These are phyloP conservation scores for Elongisporangium undulatum DNA, from an alignment of 352 stramenopile genomes.

Conservation along the genomic window DNA sequence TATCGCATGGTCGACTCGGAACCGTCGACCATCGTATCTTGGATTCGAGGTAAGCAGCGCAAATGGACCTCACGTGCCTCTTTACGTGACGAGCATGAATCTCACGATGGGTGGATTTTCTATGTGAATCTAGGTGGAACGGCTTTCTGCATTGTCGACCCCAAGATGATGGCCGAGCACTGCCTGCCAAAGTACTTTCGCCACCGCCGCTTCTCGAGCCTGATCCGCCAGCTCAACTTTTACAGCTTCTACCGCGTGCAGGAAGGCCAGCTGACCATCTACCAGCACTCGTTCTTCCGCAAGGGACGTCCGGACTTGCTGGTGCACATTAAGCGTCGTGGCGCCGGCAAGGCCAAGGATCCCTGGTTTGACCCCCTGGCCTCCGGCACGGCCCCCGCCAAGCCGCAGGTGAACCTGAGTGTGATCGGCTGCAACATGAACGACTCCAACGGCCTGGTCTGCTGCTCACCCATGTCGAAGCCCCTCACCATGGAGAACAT, in stretches of 20 bases:
- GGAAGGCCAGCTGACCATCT: constrained; percentile 81
- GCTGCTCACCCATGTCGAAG: constrained; percentile 81
- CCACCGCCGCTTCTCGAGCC: constrained; percentile 82
- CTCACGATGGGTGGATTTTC: not conserved
- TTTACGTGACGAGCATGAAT: not conserved
- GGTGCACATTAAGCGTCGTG: constrained; percentile 81
- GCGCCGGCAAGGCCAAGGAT: constrained; percentile 80
- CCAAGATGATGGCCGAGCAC: constrained; percentile 85
- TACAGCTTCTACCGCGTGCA: constrained; percentile 92
- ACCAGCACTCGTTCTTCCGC: constrained; percentile 84
- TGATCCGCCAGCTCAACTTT: constrained; percentile 91
- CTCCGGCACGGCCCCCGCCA: not conserved
- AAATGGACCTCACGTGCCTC: not conserved
- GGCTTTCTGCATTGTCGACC: constrained; percentile 90
- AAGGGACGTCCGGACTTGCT: constrained; percentile 76
- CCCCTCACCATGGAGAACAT: constrained; percentile 79
- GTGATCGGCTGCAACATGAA: constrained; percentile 23
- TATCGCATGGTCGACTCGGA: constrained; percentile 85
- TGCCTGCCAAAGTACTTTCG: constrained; percentile 90
- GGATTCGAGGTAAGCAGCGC: constrained; percentile 47
- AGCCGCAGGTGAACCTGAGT: constrained; percentile 12
- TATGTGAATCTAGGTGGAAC: constrained; percentile 49
- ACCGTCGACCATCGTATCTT: constrained; percentile 74
- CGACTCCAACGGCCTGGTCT: constrained; percentile 30
- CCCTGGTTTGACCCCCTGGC: constrained; percentile 79